A percentile compares a stretch with the other conserved stretches of the same genome.
Conservation (phyloP, 345 rosid genomes). For the Barbarea vulgaris region DNA sequence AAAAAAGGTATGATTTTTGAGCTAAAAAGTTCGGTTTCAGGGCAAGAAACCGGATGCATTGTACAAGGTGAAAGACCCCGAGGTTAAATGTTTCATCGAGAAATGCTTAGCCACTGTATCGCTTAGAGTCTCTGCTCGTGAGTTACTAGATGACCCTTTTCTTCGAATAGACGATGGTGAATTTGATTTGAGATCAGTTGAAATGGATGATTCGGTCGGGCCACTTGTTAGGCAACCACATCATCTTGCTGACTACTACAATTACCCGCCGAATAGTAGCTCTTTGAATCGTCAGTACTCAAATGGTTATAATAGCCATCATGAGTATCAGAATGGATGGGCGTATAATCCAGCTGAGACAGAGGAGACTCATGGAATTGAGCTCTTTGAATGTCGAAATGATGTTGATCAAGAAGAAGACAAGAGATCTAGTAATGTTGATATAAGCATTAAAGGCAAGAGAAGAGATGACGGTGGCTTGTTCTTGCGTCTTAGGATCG, state of each 20-base stretch:
- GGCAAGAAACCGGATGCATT: conserved; percentile 97
- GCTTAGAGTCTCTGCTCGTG: conserved; percentile 85
- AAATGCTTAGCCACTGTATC: conserved; percentile 94
- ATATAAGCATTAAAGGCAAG: conserved; percentile 87
- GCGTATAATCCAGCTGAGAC: conserved; percentile 61
- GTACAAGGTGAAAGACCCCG: conserved; percentile 86
- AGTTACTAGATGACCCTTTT: conserved; percentile 88
- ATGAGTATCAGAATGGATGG: conserved; percentile 50
- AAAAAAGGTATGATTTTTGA: conserved; percentile 7
- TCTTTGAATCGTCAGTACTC: conserved; percentile 52
- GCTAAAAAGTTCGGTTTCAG: conserved; percentile 49
- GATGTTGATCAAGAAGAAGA: conserved; percentile 56
- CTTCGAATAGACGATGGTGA: conserved; percentile 66
- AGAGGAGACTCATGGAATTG: conserved; percentile 69
- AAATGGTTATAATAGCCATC: conserved; percentile 49
- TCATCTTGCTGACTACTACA: conserved; percentile 43
- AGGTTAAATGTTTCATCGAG: conserved; percentile 81
- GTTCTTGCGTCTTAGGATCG: conserved; percentile 80
- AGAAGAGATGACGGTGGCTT: conserved; percentile 66
- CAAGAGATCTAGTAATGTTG: conserved; percentile 64
- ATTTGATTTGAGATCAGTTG: conserved; percentile 54
- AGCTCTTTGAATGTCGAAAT: conserved; percentile 62
- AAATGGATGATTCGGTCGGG: conserved; percentile 46
- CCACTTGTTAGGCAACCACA: conserved; percentile 61
- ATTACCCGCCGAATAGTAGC: conserved; percentile 34